Evolutionary conservation across 306 rosid species (phyloP).

Genomic region (Lupinus albus): DNA sequence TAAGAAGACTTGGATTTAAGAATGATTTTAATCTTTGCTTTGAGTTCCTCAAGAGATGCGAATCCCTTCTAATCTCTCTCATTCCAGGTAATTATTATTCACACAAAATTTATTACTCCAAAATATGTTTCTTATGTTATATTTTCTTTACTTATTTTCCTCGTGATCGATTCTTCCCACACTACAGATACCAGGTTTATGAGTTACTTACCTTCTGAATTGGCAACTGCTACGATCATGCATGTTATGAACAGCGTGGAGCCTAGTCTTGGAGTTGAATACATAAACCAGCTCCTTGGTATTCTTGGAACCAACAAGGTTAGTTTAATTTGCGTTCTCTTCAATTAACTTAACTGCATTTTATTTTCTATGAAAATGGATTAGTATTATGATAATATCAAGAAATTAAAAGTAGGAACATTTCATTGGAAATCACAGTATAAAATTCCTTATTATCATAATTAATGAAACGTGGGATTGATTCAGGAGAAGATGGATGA

Average conservation of each 20-base stretch:
- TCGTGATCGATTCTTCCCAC: neutral
- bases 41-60: slow-evolving; percentile 68
- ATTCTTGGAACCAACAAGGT: slow-evolving; percentile 82
- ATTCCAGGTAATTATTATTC: slow-evolving; percentile 52
- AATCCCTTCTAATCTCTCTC: slow-evolving; percentile 54
- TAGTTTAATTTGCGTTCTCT: slow-evolving; percentile 47
- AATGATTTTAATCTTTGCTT: slow-evolving; percentile 59
- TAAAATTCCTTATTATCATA: no score
- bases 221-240: slow-evolving; percentile 80
- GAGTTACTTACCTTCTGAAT: slow-evolving; percentile 71
- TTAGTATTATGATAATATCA: no score
- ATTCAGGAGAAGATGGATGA: slow-evolving; percentile 68
- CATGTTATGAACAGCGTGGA: slow-evolving; percentile 66
- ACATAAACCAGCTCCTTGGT: slow-evolving; percentile 61
- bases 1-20: slow-evolving; percentile 68
- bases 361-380: no score
- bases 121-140: neutral
- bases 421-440: no score
- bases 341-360: neutral
- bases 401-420: no score
- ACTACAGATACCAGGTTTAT: slow-evolving; percentile 69
- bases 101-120: neutral
- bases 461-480: neutral
- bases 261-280: slow-evolving; percentile 58
- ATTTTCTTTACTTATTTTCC: neutral